Evolutionary conservation across 2,329 filamentous ascomycete species (phyloP).

Genomic region (Ceratocystis smalleyi): DNA sequence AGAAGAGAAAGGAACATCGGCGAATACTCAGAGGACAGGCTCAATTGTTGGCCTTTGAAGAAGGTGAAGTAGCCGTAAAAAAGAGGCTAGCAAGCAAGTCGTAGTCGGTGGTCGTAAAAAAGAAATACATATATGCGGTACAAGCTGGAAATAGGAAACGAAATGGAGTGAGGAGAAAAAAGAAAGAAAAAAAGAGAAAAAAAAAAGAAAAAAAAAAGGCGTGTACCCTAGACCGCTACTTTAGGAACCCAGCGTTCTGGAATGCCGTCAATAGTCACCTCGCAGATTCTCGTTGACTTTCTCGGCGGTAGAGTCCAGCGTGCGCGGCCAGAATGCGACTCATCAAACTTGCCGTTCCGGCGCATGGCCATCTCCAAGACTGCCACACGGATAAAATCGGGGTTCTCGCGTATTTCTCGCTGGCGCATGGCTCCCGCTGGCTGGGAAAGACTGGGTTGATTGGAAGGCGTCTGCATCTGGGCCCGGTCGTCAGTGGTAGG

Average conservation of each 20-base stretch:
- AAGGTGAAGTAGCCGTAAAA: neutral
- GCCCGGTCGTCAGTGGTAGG: conserved; percentile 17
- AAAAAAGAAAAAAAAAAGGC: neutral
- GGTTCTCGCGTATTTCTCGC: conserved; percentile 53
- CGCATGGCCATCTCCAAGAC: conserved; percentile 62
- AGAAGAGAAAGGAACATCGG: neutral
- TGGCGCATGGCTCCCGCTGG: conserved; percentile 39
- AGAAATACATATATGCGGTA: neutral
- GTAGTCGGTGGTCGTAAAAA: conserved; percentile 6
- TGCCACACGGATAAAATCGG: conserved; percentile 54
- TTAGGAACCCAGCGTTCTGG: conserved; percentile 39
- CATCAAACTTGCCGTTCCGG: conserved; percentile 48
- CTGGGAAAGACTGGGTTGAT: conserved; percentile 23
- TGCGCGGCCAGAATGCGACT: conserved; percentile 50
- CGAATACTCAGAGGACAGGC: neutral
- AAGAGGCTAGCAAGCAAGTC: neutral
- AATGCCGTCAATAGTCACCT: conserved; percentile 41
- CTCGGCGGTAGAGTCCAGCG: conserved; percentile 53
- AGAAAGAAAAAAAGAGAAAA: conserved; percentile 1
- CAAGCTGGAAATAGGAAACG: neutral
- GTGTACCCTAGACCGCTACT: neutral
- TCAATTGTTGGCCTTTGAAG: neutral
- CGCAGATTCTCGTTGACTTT: conserved; percentile 39
- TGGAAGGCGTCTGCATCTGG: conserved; percentile 23
- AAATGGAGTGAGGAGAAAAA: neutral